Percentiles rank a stretch among this genome's conserved stretches.
Evolutionary conservation across 805 yeast genomes (phyloP).

Genomic region (Candida wancherniae): DNA sequence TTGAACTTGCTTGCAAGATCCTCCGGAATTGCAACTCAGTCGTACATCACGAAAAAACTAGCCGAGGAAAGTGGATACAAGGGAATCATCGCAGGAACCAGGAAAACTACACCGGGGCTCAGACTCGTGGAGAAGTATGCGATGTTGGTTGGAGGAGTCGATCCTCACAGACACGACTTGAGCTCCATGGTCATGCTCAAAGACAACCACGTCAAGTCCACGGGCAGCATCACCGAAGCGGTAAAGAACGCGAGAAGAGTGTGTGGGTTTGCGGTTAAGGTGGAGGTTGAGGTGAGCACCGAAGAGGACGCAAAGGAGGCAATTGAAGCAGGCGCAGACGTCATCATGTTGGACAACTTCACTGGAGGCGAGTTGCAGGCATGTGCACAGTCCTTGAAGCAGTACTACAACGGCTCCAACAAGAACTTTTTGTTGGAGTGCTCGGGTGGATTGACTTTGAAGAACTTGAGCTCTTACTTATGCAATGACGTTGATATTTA

Average conservation of each 20-base stretch:
- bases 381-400: conserved; percentile 62
- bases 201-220: conserved; percentile 89
- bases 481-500: conserved; percentile 82
- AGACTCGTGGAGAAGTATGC: conserved; percentile 86
- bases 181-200: conserved; percentile 95
- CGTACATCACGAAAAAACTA: conserved; percentile 48
- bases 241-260: conserved; percentile 70
- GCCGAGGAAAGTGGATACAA: conserved; percentile 67
- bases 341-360: conserved; percentile 91
- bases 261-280: conserved; percentile 84
- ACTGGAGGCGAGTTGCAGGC: conserved; percentile 55
- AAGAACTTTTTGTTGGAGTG: conserved; percentile 73
- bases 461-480: conserved; percentile 60
- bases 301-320: conserved; percentile 90
- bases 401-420: conserved; percentile 43
- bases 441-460: conserved; percentile 80
- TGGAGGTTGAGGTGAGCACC: conserved; percentile 87
- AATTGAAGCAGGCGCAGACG: conserved; percentile 91
- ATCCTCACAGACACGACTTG: conserved; percentile 85
- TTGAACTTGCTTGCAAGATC: conserved; percentile 76
- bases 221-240: conserved; percentile 87
- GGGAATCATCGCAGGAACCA: conserved; percentile 91
- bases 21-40: conserved; percentile 83
- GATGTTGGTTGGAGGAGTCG: conserved; percentile 94
- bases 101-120: conserved; percentile 96